These are phyloP conservation scores for Solanum hybrid DNA, from an alignment of 305 asterid species.

Conservation along the genomic window DNA sequence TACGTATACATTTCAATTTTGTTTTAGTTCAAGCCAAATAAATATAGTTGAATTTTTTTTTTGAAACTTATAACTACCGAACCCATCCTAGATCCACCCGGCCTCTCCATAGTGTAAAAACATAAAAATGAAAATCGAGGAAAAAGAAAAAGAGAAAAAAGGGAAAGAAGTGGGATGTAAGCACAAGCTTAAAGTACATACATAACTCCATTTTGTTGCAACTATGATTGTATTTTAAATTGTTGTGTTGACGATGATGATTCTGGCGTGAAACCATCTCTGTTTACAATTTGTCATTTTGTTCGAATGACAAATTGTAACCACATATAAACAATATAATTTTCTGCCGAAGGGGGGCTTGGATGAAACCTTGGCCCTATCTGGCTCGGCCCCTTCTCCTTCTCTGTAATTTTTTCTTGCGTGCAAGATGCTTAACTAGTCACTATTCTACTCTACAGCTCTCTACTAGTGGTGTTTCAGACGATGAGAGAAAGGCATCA, in stretches of 20 bases:
- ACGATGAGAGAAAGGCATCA: conserved; percentile 62
- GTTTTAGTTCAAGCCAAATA: not conserved
- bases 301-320: not conserved
- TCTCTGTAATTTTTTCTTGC: not conserved
- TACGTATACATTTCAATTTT: not conserved
- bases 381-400: not conserved
- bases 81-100: not conserved
- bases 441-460: conserved; percentile 36
- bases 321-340: not conserved
- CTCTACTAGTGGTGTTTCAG: conserved; percentile 42
- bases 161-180: not conserved
- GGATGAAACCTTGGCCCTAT: not conserved
- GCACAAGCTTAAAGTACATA: not conserved
- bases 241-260: not conserved
- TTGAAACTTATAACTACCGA: not conserved
- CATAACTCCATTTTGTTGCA: not conserved
- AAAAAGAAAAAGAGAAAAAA: not conserved
- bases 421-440: not conserved
- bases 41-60: not conserved
- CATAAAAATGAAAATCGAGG: not conserved
- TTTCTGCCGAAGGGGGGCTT: not conserved
- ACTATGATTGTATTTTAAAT: not conserved
- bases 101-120: not conserved
- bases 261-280: not conserved
- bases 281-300: not conserved